Evolutionary conservation across 75 land plant genomes (phyloP).

Genomic region (Pinus taeda): DNA sequence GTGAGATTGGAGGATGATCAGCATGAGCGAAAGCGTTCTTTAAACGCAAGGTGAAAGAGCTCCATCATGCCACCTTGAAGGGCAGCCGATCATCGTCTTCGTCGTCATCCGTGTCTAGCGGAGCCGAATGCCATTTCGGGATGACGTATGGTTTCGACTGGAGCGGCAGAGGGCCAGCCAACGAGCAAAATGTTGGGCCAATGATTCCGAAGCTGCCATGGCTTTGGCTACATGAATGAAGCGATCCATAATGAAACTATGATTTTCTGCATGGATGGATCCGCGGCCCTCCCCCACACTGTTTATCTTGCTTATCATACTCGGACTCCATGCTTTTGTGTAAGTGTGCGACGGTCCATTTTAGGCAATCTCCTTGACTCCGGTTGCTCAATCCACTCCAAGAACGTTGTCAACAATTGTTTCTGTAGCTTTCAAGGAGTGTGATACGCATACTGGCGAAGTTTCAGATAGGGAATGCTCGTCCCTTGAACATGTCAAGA

Average conservation of each 20-base stretch:
- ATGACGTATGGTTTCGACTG: background rate
- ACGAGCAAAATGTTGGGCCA: background rate
- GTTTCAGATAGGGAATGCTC: background rate
- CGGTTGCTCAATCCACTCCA: background rate
- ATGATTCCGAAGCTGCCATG: background rate
- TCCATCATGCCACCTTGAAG: no score
- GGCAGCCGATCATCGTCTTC: no score
- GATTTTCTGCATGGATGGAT: background rate
- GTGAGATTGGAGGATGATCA: no score
- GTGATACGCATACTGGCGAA: background rate
- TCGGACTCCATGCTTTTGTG: background rate
- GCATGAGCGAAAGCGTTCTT: no score
- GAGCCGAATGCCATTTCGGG: background rate
- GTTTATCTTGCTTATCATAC: background rate
- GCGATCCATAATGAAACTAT: slow-evolving; percentile 1
- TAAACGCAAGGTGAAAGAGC: no score
- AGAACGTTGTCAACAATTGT: background rate
- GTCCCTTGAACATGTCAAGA: background rate
- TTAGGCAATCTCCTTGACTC: no score
- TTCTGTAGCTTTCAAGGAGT: background rate
- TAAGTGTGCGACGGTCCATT: background rate
- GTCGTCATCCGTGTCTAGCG: background rate
- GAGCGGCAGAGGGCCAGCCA: background rate
- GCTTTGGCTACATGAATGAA: slow-evolving; percentile 2
- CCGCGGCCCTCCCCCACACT: background rate